Base-by-base conservation (phyloP, 208 protist species). In the Acanthamoeba pearcei region DNA sequence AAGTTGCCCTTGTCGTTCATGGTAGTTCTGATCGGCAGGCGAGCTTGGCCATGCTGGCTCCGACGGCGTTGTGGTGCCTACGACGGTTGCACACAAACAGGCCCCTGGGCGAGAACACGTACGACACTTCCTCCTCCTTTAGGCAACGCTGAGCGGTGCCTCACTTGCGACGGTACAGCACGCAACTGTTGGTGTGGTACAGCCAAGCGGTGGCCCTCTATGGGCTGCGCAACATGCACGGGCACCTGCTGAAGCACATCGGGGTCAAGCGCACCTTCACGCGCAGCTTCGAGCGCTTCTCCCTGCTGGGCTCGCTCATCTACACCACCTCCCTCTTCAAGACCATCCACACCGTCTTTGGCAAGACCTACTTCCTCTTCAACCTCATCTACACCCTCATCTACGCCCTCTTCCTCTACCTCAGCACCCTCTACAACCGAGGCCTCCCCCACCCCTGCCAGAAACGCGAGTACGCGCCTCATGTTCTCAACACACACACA, bases 331-430 rank as follows among this genome's bases (percentile, higher is more conserved):
- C 80, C 6, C 80, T 88, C 53, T 88, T 55, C 51, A 88, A 88
- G 80, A 88, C 80, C 22, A 88, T 88, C 53, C 80, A 88, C 35
- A 88, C 80, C 9, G 22, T 88, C 24, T 88, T 88, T 12, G 80
- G 80, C 80, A 88, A 88, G 80, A 88, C 80, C 53, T 88, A 88
- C 53, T 88, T 88, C 53, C 46, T 88, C 13, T 88, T 88, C 51
- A 88, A 88, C 80, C 80, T 88, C 29, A 32, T 88, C 51, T 35
- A 62, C 51, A 64, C 46, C 51, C 51, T 88, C 29, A 55, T 88
- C 38, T 88, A 88, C 51, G 80, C 80, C 29, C 53, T 64, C 80
- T 88, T 88, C 80, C 51, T 88, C 51, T 88, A 64, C 51, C 51
- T 88, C 15, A 62, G 46, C 80, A 55, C 35, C n/a, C 42, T 64